These are phyloP conservation scores for Piper longum DNA, from an alignment of 164 flowering plant genomes.

Conservation along the genomic window DNA sequence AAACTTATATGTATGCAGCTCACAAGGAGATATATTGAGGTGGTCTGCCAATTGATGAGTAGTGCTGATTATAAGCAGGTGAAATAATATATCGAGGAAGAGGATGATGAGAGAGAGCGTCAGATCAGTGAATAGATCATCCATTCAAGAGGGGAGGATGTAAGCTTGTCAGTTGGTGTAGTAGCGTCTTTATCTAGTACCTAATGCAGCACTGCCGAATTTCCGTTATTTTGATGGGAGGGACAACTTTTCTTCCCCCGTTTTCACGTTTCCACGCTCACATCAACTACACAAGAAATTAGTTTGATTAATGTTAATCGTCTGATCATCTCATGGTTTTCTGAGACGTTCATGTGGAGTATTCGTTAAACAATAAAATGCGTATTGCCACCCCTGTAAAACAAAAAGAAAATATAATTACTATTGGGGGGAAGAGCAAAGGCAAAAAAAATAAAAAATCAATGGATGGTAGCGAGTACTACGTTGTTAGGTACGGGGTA, in stretches of 20 bases:
- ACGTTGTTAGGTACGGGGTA: slow-evolving; percentile 13
- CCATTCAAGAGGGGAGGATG: neutral
- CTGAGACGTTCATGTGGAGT: neutral
- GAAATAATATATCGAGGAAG: too few relatives aligned
- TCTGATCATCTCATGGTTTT: neutral
- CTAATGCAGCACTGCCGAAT: neutral
- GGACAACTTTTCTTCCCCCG: neutral
- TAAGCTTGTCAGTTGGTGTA: neutral
- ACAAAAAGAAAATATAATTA: too few relatives aligned
- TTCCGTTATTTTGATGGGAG: neutral
- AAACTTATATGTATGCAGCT: too few relatives aligned
- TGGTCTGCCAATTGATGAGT: too few relatives aligned
- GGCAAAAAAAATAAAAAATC: neutral
- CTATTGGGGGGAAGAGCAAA: neutral
- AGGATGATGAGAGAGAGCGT: neutral
- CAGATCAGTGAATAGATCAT: neutral
- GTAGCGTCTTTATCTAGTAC: neutral
- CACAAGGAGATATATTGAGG: too few relatives aligned
- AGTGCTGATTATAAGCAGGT: too few relatives aligned
- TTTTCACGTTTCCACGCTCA: neutral
- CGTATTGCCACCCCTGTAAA: too few relatives aligned
- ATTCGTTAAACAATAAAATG: neutral
- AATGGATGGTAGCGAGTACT: neutral
- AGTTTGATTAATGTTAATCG: too few relatives aligned
- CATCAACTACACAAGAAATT: neutral